phyloP scores from a whole-genome alignment of 2,329 filamentous ascomycete genomes.

The Hymenoscyphus fraxineus region DNA sequence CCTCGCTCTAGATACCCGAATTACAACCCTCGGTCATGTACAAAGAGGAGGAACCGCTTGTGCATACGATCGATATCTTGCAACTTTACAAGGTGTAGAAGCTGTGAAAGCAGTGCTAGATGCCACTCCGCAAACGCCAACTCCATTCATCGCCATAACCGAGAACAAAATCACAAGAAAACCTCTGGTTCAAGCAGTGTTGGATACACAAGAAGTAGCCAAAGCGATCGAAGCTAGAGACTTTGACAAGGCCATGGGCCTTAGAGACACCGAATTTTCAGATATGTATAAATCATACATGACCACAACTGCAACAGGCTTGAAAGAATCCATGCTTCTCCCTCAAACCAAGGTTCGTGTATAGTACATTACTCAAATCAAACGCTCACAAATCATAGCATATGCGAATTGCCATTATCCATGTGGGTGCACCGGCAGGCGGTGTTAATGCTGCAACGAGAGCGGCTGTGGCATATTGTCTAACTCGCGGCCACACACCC shows the following conservation, averaged over 20 bases:
- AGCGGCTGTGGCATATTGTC: slow-evolving; percentile 87
- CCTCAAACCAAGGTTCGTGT: slow-evolving; percentile 64
- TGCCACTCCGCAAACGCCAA: slow-evolving; percentile 82
- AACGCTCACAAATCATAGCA: slow-evolving; percentile 49
- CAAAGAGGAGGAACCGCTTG: slow-evolving; percentile 90
- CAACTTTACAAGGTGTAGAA: slow-evolving; percentile 89
- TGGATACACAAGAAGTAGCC: slow-evolving; percentile 79
- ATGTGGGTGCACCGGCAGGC: slow-evolving; percentile 92
- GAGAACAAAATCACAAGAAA: slow-evolving; percentile 97
- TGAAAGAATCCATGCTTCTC: slow-evolving; percentile 61
- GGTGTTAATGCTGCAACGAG: slow-evolving; percentile 97
- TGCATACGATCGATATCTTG: slow-evolving; percentile 90
- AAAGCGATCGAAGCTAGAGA: slow-evolving; percentile 79
- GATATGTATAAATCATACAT: slow-evolving; percentile 90
- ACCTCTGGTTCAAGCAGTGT: slow-evolving; percentile 83
- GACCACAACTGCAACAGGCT: slow-evolving; percentile 80
- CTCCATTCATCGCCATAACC: slow-evolving; percentile 91
- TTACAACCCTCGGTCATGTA: slow-evolving; percentile 95
- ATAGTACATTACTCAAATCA: neutral
- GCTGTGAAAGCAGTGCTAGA: slow-evolving; percentile 89
- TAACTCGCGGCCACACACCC: slow-evolving; percentile 87
- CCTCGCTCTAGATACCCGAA: slow-evolving; percentile 82
- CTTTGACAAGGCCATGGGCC: slow-evolving; percentile 80
- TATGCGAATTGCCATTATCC: slow-evolving; percentile 93
- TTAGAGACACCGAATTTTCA: slow-evolving; percentile 88